These are phyloP conservation scores for Coniochaeta prunicola DNA, from an alignment of 2,329 filamentous ascomycete species.

Conservation along the genomic window DNA sequence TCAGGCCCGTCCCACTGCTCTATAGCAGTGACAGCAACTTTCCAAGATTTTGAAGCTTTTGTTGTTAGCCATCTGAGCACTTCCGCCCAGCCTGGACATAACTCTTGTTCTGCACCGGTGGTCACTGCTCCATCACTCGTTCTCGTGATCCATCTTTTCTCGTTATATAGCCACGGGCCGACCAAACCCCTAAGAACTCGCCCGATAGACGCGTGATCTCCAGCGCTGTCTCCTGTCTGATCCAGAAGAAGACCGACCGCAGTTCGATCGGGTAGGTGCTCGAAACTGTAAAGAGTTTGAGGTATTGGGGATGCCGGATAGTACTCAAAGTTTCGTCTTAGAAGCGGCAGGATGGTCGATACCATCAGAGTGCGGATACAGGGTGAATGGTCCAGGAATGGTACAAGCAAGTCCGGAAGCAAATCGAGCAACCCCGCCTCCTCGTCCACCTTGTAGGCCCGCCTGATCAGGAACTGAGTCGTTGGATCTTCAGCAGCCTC, in stretches of 20 bases:
- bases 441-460: constrained; percentile 61
- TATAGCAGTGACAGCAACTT: constrained; percentile 53
- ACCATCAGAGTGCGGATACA: constrained; percentile 62
- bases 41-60: constrained; percentile 54
- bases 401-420: constrained; percentile 57
- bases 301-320: constrained; percentile 44
- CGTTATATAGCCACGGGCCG: constrained; percentile 66
- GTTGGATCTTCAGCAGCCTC: constrained; percentile 47
- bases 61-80: constrained; percentile 60
- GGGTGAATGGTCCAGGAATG: constrained; percentile 57
- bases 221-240: constrained; percentile 37
- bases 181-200: constrained; percentile 62
- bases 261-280: constrained; percentile 47
- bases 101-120: constrained; percentile 17
- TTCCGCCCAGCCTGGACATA: constrained; percentile 60
- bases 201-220: constrained; percentile 36
- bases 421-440: constrained; percentile 66
- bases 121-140: constrained; percentile 13
- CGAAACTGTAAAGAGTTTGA: constrained; percentile 56
- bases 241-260: constrained; percentile 57
- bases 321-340: constrained; percentile 64
- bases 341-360: constrained; percentile 59
- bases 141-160: constrained; percentile 45
- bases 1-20: constrained; percentile 67
- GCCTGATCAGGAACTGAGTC: constrained; percentile 58